Evolutionary conservation across 2,329 filamentous ascomycete species (phyloP), one percentile per base, ranked within the genome.

Genomic region (Cercospora sesami): DNA sequence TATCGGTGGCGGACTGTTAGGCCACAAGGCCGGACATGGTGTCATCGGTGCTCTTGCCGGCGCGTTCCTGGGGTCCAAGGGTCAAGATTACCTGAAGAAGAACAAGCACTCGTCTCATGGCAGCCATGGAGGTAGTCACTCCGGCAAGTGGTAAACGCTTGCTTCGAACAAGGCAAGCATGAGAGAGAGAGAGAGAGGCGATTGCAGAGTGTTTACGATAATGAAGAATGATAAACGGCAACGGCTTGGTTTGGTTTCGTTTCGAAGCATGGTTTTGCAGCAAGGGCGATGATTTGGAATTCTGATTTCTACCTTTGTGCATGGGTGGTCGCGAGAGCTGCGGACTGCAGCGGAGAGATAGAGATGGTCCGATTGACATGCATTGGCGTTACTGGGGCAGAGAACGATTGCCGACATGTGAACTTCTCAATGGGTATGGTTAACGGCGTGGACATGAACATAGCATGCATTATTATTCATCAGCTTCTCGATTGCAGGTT

Each of bases 11-110:
- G 84, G 83, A 70, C 83, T 85, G 69, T 79, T 86, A 5, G 87
- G 87, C 18, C 80, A 83, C 73, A 86, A 87, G 75, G 81, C 85
- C 71, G 83, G 85, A n/a, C 85, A 87, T 71, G 85, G 85, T 3
- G 78, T 89, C 31, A 76, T 89, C 9, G 75, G 75, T 10, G 84
- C 86, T 0, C 75, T 89, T 30, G 84, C 85, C 4, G 87, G 87
- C 65, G 86, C 86, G 0, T 81, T 89, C 57, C 65, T 85, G 2
- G 87, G 87, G 1, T 83, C 80, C 74, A 85, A 87, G 68, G 73
- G 62, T 10, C 31, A 64, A 72, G 83, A 88, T 71, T 83, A 85
- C 72, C 71, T 80, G 71, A 87, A 87, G 79, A 71, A 78, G 36
- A 75, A 75, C 61, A 69, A 70, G 63, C 65, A 36, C 33, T 59